phyloP scores from a whole-genome alignment of 2,329 filamentous ascomycete genomes.

The Exophiala sp. region DNA sequence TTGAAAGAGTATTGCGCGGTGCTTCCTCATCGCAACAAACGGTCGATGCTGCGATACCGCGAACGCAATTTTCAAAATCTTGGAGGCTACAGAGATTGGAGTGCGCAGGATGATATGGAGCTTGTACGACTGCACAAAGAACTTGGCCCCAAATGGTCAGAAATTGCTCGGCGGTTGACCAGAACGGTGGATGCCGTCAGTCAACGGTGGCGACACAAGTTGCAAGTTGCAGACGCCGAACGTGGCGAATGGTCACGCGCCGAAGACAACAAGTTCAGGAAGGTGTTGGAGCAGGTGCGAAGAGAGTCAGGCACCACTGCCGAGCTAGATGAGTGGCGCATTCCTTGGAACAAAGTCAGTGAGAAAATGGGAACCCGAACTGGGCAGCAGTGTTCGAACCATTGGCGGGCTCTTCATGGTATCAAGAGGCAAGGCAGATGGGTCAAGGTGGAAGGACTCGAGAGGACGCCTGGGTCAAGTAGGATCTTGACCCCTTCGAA shows the following conservation, averaged over 20 bases:
- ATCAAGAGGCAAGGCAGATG: constrained; percentile 17
- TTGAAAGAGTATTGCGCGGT: constrained; percentile 35
- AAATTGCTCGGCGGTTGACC: constrained; percentile 36
- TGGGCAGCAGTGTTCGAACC: constrained; percentile 28
- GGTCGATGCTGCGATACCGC: constrained; percentile 40
- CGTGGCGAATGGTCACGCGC: constrained; percentile 36
- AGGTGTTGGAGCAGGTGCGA: constrained; percentile 27
- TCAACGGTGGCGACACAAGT: constrained; percentile 40
- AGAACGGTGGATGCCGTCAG: constrained; percentile 39
- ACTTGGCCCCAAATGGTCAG: constrained; percentile 35
- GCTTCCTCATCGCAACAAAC: constrained; percentile 35
- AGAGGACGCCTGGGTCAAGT: constrained; percentile 15
- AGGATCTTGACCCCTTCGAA: constrained; percentile 21
- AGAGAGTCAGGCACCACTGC: constrained; percentile 22
- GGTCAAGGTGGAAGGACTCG: constrained; percentile 14
- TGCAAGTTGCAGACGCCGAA: constrained; percentile 36
- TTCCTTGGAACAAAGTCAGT: constrained; percentile 27
- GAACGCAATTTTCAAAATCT: constrained; percentile 38
- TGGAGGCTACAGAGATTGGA: constrained; percentile 38
- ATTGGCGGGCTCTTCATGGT: constrained; percentile 25
- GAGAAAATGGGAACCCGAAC: constrained; percentile 25
- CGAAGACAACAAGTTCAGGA: constrained; percentile 32
- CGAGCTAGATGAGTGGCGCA: constrained; percentile 31
- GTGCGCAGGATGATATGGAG: constrained; percentile 38
- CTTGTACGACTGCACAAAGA: constrained; percentile 32